These are phyloP conservation scores for Neurospora sp. DNA, from an alignment of 495 filamentous ascomycete genomes.

Conservation along the genomic window DNA sequence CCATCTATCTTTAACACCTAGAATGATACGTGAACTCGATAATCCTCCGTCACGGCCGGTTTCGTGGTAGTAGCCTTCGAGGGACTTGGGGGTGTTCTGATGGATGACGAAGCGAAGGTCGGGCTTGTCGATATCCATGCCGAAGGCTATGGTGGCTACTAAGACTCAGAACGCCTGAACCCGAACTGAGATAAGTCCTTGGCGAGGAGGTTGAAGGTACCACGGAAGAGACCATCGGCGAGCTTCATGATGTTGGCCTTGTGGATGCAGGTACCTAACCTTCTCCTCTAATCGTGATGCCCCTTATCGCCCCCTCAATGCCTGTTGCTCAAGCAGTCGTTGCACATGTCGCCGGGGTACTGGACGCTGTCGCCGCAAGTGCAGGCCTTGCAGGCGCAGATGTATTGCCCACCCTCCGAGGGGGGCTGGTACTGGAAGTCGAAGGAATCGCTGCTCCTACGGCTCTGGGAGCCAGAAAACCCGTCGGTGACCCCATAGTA, in stretches of 20 bases:
- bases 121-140: conserved; percentile 98
- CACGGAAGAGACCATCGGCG: conserved; percentile 95
- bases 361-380: background rate
- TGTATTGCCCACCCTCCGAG: background rate
- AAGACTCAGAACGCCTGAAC: conserved; percentile 57
- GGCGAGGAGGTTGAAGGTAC: conserved; percentile 86
- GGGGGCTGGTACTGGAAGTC: background rate
- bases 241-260: conserved; percentile 99
- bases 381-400: conserved; percentile 3
- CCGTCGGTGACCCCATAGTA: background rate
- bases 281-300: conserved; percentile 31
- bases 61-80: conserved; percentile 97
- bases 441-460: background rate
- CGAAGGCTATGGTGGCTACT: conserved; percentile 95
- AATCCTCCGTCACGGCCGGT: conserved; percentile 55
- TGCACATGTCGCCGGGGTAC: background rate
- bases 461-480: background rate
- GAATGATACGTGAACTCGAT: background rate
- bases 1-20: background rate
- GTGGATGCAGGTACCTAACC: conserved; percentile 86
- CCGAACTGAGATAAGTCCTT: conserved; percentile 89
- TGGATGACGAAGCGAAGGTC: conserved; percentile 95
- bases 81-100: conserved; percentile 78
- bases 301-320: background rate
- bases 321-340: background rate